Base-by-base conservation (phyloP, 805 yeast species). In the Helenozyma baotianmanensis region DNA sequence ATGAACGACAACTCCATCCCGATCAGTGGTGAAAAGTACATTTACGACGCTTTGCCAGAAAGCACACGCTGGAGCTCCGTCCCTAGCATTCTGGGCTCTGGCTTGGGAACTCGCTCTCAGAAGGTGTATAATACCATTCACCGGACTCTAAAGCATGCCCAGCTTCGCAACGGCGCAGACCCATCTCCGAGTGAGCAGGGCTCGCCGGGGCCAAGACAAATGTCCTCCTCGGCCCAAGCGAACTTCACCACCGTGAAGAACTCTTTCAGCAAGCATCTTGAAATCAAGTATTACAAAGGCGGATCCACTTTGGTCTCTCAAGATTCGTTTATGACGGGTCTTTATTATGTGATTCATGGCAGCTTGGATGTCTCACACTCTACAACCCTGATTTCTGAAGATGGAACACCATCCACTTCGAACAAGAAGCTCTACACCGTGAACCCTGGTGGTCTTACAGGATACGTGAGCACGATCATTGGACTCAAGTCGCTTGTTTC, bases 291-390 rank as follows among this genome's bases (percentile, higher is more conserved):
- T 42, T 65, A 68, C 38, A 60, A 70, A 9, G 68, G 78, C 19
- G 84, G 78, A 4, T 54, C 78, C 1, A 64, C 66, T 1, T 47
- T 90, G 2, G 75, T 83, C 9, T 70, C 76, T 33, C 84, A 83
- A 40, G 77, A 81, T 30, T 73, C 78, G 10, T 68, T 72, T 30
- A 76, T 80, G 29, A 75, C 80, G 1, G 98, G 97, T 0, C 54
- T 90, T 9, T 86, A 68, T 51, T 90, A 82, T 50, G 80, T 90
- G 4, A 74, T 90, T 30, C 82, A 81, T 35, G 98, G 98, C 2
- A 48, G 68, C 4, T 58, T 90, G 23, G 87, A 82, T 26, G 84
- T 87, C 11, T 27, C 39, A 9, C 32, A 39, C 3, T 26, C 39
- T 14, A 39, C 21, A 21, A 33, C 23, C 19, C 14, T 27, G 18